Base-by-base conservation (phyloP, 75 land plant species). In the Sequoiadendron giganteum region DNA sequence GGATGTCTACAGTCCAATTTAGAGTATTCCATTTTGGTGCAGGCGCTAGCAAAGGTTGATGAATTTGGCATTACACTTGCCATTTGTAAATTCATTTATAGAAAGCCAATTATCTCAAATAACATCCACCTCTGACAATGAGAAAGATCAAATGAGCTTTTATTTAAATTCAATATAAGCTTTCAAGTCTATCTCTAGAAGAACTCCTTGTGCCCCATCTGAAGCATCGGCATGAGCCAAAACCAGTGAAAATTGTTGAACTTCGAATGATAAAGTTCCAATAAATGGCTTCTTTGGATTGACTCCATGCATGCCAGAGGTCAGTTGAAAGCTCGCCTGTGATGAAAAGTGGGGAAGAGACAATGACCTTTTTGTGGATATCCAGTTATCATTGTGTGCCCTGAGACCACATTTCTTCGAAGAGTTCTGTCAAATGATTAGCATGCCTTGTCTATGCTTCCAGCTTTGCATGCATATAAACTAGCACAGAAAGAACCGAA, bases 121-220 rank as follows among this genome's bases (percentile, higher is more conserved):
- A 36, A 36, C 38, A 36, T 36, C 38, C 38, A 36, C 0, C 38
- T 36, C 38, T 36, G 38, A 36, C 38, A 75, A 40, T 88, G 90
- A 54, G 90, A 87, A 85, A 94, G 65, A 48, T 87, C 70, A 43
- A 90, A 83, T 34, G 75, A 58, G 47, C 89, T 8, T 52, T 87
- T 86, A 0, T 40, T 10, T 47, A 56, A 83, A 6, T 68, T 88
- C 56, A 83, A 89, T 73, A 2, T 86, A 86, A 76, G 91, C 36
- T 30, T n/a, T n/a, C 39, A 88, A 38, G n/a, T 92, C 91, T 86
- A 72, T 85, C 79, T 92, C 91, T 49, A 92, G 1, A 28, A 88
- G 76, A 86, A 95, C 76, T 88, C 90, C 94, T 78, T 72, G 87
- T 86, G 88, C 52, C 49, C 79, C 73, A 73, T 89, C 95, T 95